Base-by-base conservation (phyloP, 2,329 filamentous ascomycete species). In the Orbilia ellipsospora region DNA sequence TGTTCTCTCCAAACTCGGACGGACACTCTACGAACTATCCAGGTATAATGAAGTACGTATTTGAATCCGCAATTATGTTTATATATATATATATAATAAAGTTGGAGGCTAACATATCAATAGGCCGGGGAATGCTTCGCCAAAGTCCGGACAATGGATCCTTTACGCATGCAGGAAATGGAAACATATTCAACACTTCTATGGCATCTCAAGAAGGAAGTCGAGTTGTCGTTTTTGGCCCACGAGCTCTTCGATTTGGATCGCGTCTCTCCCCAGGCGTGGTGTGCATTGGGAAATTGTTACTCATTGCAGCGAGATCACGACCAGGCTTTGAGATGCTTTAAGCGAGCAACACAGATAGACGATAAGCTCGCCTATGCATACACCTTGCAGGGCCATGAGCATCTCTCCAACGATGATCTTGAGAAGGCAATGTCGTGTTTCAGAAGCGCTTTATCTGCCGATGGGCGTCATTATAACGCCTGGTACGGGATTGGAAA, bases 111-210 rank as follows among this genome's bases (percentile, higher is more conserved):
- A 59, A 74, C 63, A 8, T 23, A 36, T 44, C 5, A n/a, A 20
- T 50, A 80, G 79, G 93, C 95, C 2, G 94, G 97, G 81, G 92
- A 91, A 78, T 91, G 90, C 80, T 99, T 97, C 82, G 87, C 89
- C 70, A 89, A 90, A 67, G 88, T 99, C 78, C 90, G 93, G 60
- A 88, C 90, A 36, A 86, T 95, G 78, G 90, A 92, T 12, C 94
- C 94, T 0, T 92, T 92, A 0, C 89, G 92, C 2, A 86, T 96
- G 52, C 91, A 96, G 81, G 94, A 97, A 80, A 97, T 98, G 94
- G 95, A 99, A 81, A 90, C 98, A 42, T 99, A 97, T 83, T 98
- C 94, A 13, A 99, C 95, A 0, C 90, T 96, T n/a, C 86, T 99
- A n/a, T 99, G 96, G 95, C 94, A 97, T 82, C 84, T 97, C 77